phyloP scores from a whole-genome alignment of 2,329 filamentous ascomycete species.

The Calonectria fujianensis region DNA sequence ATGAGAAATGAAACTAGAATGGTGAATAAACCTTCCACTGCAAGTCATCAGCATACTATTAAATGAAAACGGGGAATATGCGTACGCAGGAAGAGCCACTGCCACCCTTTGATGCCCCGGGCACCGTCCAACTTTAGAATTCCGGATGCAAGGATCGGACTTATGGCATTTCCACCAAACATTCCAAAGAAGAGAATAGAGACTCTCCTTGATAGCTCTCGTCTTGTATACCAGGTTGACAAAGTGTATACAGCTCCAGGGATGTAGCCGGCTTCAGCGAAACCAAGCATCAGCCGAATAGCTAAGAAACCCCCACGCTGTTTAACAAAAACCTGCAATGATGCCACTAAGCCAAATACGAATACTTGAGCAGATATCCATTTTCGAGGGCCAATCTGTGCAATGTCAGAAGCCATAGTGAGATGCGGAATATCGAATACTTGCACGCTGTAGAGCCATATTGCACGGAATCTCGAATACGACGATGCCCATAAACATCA shows the following conservation, averaged over 20 bases:
- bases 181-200: slow-evolving; percentile 73
- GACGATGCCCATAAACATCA: slow-evolving; percentile 72
- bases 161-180: slow-evolving; percentile 70
- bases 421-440: not conserved
- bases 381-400: slow-evolving; percentile 65
- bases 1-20: slow-evolving; percentile 62
- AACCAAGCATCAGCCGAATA: slow-evolving; percentile 65
- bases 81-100: slow-evolving; percentile 70
- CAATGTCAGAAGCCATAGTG: not conserved
- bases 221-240: slow-evolving; percentile 70
- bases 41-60: slow-evolving; percentile 14
- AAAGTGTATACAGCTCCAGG: slow-evolving; percentile 71
- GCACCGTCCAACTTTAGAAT: slow-evolving; percentile 66
- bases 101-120: slow-evolving; percentile 67
- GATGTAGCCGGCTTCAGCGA: slow-evolving; percentile 72
- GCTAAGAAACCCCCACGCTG: slow-evolving; percentile 67
- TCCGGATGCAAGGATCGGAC: slow-evolving; percentile 68
- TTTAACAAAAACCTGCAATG: slow-evolving; percentile 65
- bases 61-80: too few species aligned
- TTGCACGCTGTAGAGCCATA: slow-evolving; percentile 62
- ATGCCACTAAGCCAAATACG: slow-evolving; percentile 68
- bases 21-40: slow-evolving; percentile 68
- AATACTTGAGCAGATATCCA: slow-evolving; percentile 71
- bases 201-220: slow-evolving; percentile 67
- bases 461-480: slow-evolving; percentile 72